A percentile compares a stretch with the other conserved stretches of the same genome.
These are phyloP conservation scores for Boletellus deceptivus DNA, from an alignment of 1,284 basidiomycete species.

Conservation along the genomic window DNA sequence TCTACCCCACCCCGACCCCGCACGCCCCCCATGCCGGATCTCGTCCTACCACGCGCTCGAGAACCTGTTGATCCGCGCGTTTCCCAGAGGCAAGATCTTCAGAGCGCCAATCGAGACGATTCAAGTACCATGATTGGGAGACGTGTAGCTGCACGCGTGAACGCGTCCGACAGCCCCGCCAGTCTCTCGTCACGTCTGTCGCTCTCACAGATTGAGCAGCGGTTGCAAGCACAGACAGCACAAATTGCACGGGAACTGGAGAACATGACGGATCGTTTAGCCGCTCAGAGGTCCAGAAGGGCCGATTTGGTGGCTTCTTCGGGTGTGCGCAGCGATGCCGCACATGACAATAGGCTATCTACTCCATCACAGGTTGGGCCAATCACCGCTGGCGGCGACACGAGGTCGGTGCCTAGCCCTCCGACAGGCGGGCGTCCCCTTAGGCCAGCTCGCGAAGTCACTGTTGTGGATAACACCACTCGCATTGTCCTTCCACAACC, in stretches of 20 bases:
- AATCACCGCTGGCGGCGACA: slow-evolving; percentile 1
- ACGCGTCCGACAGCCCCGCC: slow-evolving; percentile 21
- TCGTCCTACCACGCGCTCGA: slow-evolving; percentile 20
- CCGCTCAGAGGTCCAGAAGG: slow-evolving; percentile 21
- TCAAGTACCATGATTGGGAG: slow-evolving; percentile 47
- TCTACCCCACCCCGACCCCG: slow-evolving; percentile 19
- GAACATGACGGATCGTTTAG: slow-evolving; percentile 27
- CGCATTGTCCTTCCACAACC: slow-evolving; percentile 21
- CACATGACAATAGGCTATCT: slow-evolving; percentile 1
- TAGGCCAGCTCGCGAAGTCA: slow-evolving; percentile 18
- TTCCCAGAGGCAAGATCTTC: slow-evolving; percentile 19
- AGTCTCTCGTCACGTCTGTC: slow-evolving; percentile 20
- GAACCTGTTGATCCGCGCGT: slow-evolving; percentile 13
- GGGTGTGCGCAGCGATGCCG: slow-evolving; percentile 11
- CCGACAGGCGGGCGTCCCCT: slow-evolving; percentile 12
- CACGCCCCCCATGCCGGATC: slow-evolving; percentile 33
- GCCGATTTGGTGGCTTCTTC: slow-evolving; percentile 20
- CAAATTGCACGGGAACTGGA: slow-evolving; percentile 38
- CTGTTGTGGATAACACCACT: slow-evolving; percentile 20
- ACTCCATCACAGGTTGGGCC: slow-evolving; percentile 1
- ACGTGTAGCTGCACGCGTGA: slow-evolving; percentile 49
- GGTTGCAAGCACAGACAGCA: slow-evolving; percentile 28
- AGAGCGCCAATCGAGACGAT: slow-evolving; percentile 34
- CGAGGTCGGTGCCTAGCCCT: slow-evolving; percentile 7
- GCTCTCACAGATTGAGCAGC: slow-evolving; percentile 29